Conservation (phyloP, 257 asterid species). For the Eucommia ulmoides region DNA sequence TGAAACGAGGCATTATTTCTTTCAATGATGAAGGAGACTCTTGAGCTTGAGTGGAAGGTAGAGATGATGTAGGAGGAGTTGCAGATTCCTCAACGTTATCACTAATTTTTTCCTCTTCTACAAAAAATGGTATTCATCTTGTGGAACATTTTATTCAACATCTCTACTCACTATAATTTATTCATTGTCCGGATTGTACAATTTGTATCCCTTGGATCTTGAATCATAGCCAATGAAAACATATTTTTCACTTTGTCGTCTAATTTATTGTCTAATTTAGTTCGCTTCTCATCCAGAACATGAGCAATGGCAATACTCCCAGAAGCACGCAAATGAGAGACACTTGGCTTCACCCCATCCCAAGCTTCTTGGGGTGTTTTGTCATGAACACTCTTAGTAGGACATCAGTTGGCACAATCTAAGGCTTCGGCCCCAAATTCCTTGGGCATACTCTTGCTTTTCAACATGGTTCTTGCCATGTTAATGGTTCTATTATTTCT, state of each 20-base stretch:
- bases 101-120: too few relatives aligned
- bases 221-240: background rate
- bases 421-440: background rate
- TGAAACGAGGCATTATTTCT: too few relatives aligned
- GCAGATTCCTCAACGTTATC: too few relatives aligned
- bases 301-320: background rate
- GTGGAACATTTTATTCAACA: too few relatives aligned
- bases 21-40: too few relatives aligned
- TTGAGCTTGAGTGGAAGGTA: too few relatives aligned
- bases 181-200: background rate
- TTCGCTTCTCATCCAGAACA: background rate
- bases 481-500: background rate
- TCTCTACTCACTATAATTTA: background rate
- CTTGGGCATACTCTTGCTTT: background rate
- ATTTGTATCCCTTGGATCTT: background rate
- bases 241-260: background rate
- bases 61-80: too few relatives aligned
- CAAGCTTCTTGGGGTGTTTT: background rate
- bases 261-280: background rate
- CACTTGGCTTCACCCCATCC: background rate
- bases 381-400: background rate
- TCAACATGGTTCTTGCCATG: background rate
- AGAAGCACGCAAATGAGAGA: background rate
- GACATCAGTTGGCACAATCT: background rate
- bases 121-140: too few relatives aligned